Conservation (phyloP, 1,284 basidiomycete species). For the Pholiota adiposa region DNA sequence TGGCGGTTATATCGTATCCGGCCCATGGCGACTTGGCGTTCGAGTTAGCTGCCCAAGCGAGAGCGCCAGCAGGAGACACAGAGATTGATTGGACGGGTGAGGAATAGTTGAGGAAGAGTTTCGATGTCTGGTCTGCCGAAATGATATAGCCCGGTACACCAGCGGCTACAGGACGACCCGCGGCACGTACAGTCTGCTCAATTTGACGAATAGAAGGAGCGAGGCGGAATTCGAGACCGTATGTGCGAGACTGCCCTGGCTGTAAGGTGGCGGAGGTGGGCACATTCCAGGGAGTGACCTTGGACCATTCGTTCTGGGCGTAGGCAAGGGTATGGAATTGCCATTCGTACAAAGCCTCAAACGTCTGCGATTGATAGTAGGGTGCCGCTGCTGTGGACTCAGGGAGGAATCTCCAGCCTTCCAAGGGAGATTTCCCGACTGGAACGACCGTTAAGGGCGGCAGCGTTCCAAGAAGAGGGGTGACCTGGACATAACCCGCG, state of each 20-base stretch:
- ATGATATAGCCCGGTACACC: slow-evolving; percentile 61
- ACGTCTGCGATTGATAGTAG: slow-evolving; percentile 63
- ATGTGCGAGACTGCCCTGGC: slow-evolving; percentile 53
- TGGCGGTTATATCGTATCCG: slow-evolving; percentile 52
- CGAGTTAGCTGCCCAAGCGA: slow-evolving; percentile 48
- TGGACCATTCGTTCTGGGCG: slow-evolving; percentile 59
- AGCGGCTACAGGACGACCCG: slow-evolving; percentile 52
- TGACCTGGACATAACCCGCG: slow-evolving; percentile 58
- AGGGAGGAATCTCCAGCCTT: slow-evolving; percentile 63
- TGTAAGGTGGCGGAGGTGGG: slow-evolving; percentile 54
- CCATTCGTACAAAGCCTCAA: slow-evolving; percentile 65
- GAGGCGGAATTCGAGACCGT: slow-evolving; percentile 56
- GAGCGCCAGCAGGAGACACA: slow-evolving; percentile 51
- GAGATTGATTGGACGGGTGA: slow-evolving; percentile 45
- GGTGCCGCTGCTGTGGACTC: slow-evolving; percentile 50
- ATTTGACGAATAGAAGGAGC: slow-evolving; percentile 55
- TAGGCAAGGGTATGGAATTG: slow-evolving; percentile 64
- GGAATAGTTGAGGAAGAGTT: slow-evolving; percentile 54
- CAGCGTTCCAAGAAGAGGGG: slow-evolving; percentile 57
- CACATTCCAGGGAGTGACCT: slow-evolving; percentile 58
- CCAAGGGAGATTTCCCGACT: slow-evolving; percentile 52
- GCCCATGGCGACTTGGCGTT: slow-evolving; percentile 50
- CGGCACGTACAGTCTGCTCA: slow-evolving; percentile 46
- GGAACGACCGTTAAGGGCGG: slow-evolving; percentile 57
- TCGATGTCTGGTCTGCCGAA: slow-evolving; percentile 51